A percentile compares a stretch with the other conserved stretches of the same genome.
Evolutionary conservation across 2,329 filamentous ascomycete genomes (phyloP).

Genomic region (Cladosporium velox): DNA sequence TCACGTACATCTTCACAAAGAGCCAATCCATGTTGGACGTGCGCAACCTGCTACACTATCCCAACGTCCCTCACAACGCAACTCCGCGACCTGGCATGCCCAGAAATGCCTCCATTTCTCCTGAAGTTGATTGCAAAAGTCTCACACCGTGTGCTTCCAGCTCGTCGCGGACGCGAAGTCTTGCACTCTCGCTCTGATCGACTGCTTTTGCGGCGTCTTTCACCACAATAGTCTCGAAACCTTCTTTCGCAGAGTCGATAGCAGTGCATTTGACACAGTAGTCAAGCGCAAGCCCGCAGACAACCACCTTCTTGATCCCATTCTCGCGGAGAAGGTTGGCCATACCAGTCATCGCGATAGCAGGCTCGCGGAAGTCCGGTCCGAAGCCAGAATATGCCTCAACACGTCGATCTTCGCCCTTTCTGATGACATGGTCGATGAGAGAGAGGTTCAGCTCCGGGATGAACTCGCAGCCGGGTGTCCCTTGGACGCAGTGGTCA

Average conservation of each 20-base stretch:
- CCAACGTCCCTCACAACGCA: neutral
- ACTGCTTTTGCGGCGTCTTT: slow-evolving; percentile 78
- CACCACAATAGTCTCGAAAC: slow-evolving; percentile 75
- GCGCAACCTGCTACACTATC: neutral
- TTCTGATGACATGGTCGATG: slow-evolving; percentile 71
- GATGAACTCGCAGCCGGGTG: slow-evolving; percentile 71
- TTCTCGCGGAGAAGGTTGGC: slow-evolving; percentile 57
- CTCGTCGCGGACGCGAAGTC: neutral
- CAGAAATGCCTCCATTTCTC: neutral
- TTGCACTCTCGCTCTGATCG: slow-evolving; percentile 48
- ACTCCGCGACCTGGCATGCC: neutral
- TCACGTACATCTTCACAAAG: neutral
- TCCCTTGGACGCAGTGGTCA: slow-evolving; percentile 78
- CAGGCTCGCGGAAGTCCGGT: slow-evolving; percentile 69
- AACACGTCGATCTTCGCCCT: slow-evolving; percentile 71
- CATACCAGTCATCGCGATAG: slow-evolving; percentile 63
- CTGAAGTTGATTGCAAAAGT: neutral
- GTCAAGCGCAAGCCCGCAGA: slow-evolving; percentile 84
- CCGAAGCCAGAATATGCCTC: slow-evolving; percentile 97
- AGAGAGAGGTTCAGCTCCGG: slow-evolving; percentile 64
- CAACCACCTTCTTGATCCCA: slow-evolving; percentile 74
- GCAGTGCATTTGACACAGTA: slow-evolving; percentile 87
- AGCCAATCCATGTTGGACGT: neutral
- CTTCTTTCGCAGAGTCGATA: slow-evolving; percentile 71
- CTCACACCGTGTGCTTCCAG: neutral